Percentiles rank a stretch among this genome's conserved stretches.
Conservation (phyloP, 2,329 filamentous ascomycete species). For the Apiospora arundinis region DNA sequence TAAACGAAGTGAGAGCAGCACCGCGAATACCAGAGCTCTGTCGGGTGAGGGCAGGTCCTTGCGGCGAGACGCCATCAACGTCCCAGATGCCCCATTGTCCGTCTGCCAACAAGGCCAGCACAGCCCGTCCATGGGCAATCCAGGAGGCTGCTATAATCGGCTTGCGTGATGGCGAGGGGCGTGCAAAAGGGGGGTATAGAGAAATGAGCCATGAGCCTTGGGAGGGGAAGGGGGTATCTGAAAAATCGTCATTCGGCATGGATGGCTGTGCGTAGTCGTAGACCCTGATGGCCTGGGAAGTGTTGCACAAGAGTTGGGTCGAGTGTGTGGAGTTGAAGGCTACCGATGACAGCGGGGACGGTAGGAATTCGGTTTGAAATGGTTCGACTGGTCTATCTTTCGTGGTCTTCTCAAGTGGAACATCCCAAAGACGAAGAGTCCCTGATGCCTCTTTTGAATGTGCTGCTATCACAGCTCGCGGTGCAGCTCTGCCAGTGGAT, state of each 20-base stretch:
- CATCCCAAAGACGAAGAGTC: constrained; percentile 63
- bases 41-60: constrained; percentile 53
- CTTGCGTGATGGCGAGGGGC: constrained; percentile 58
- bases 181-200: constrained; percentile 63
- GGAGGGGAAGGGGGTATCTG: constrained; percentile 56
- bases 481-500: constrained; percentile 34
- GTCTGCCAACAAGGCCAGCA: constrained; percentile 65
- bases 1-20: constrained; percentile 64
- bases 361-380: constrained; percentile 67
- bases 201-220: constrained; percentile 71
- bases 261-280: constrained; percentile 66
- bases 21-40: constrained; percentile 60
- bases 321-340: constrained; percentile 66
- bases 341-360: constrained; percentile 59
- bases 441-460: constrained; percentile 66
- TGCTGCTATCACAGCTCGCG: constrained; percentile 63
- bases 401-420: constrained; percentile 53
- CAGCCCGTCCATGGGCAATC: constrained; percentile 65
- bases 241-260: constrained; percentile 57
- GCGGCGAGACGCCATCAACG: constrained; percentile 62
- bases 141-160: constrained; percentile 67
- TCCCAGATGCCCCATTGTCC: constrained; percentile 75
- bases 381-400: constrained; percentile 49
- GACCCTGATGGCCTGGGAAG: constrained; percentile 63
- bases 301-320: constrained; percentile 64